Percentiles rank a stretch among this genome's conserved stretches.
phyloP scores from a whole-genome alignment of 2,329 filamentous ascomycete genomes.

The Xylaria sp. region DNA sequence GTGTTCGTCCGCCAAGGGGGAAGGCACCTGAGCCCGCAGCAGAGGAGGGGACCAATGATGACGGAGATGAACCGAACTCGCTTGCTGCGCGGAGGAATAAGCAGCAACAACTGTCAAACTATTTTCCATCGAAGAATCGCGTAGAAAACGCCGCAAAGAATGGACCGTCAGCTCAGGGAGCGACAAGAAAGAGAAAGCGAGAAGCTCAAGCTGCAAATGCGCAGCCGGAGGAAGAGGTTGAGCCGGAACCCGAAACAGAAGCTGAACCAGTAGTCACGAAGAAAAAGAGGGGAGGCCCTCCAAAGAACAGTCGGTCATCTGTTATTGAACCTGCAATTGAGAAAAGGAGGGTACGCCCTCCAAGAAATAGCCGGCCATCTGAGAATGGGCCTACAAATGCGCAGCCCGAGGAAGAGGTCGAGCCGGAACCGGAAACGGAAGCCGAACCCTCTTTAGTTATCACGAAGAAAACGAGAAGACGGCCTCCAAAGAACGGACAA shows the following conservation, averaged over 20 bases:
- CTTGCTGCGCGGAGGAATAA: conserved; percentile 27
- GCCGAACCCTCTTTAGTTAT: not conserved
- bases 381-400: not conserved
- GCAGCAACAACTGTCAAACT: conserved; percentile 18
- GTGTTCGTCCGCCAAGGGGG: conserved; percentile 5
- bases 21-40: conserved; percentile 20
- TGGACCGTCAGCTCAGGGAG: conserved; percentile 1
- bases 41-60: conserved; percentile 31
- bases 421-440: conserved; percentile 6
- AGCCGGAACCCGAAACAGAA: not conserved
- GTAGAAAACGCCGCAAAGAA: not conserved
- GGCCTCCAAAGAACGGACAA: conserved; percentile 26
- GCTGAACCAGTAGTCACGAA: too few species aligned
- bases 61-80: conserved; percentile 29
- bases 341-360: too few species aligned
- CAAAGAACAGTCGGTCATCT: too few species aligned
- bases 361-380: too few species aligned
- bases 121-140: not conserved
- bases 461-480: conserved; percentile 22
- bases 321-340: too few species aligned
- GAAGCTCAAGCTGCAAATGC: conserved; percentile 1
- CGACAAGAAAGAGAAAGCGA: conserved; percentile 5
- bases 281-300: too few species aligned
- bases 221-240: conserved; percentile 12
- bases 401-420: conserved; percentile 12